Percentiles rank a stretch among this genome's conserved stretches.
phyloP scores from a whole-genome alignment of 805 yeast genomes.

The Candida jianshihensis region DNA sequence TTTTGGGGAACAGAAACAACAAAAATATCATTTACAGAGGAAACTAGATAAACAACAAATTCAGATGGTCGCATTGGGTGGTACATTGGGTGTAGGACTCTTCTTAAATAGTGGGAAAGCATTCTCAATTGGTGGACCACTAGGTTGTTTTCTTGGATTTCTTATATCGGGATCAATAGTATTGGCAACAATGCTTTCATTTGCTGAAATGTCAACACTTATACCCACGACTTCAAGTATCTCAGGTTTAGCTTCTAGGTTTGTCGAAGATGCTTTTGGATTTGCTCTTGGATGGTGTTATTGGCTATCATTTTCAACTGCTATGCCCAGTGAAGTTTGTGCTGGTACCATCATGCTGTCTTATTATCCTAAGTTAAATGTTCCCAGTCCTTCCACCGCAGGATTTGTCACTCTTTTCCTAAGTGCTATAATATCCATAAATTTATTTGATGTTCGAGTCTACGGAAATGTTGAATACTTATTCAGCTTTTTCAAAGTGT shows the following conservation, averaged over 20 bases:
- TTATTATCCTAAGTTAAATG: constrained; percentile 51
- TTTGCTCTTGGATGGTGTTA: constrained; percentile 69
- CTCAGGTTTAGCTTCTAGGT: constrained; percentile 65
- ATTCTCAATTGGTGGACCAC: constrained; percentile 66
- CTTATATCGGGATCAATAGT: constrained; percentile 58
- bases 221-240: constrained; percentile 77
- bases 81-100: constrained; percentile 73
- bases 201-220: constrained; percentile 77
- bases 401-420: constrained; percentile 64
- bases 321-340: constrained; percentile 73
- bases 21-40: constrained; percentile 37
- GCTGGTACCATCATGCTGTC: constrained; percentile 74
- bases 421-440: constrained; percentile 37
- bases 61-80: constrained; percentile 75
- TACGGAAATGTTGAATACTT: constrained; percentile 72
- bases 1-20: constrained; percentile 1
- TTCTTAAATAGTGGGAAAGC: constrained; percentile 68
- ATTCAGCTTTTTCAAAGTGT: constrained; percentile 50
- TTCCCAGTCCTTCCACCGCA: constrained; percentile 44
- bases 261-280: constrained; percentile 74
- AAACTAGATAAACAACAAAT: constrained; percentile 59
- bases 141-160: constrained; percentile 68
- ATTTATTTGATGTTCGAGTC: constrained; percentile 60
- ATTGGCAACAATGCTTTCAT: constrained; percentile 60
- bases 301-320: constrained; percentile 65